These are phyloP conservation scores for Ananas comosus DNA, from an alignment of 176 grass and related monocot species.

Conservation along the genomic window DNA sequence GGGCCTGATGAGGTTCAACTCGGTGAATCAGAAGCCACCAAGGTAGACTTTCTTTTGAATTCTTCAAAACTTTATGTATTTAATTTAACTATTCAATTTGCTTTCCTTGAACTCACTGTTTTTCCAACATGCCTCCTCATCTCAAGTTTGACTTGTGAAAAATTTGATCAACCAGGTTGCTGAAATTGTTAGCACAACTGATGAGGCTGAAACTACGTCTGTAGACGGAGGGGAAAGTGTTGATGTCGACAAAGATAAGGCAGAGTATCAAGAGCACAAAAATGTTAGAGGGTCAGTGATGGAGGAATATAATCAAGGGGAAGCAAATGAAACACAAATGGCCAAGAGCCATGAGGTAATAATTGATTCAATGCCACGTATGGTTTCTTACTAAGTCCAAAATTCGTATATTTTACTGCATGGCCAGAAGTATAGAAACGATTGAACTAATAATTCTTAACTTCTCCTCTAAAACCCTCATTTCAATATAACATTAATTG, in stretches of 20 bases:
- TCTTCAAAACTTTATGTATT: not conserved
- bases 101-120: not conserved
- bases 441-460: not conserved
- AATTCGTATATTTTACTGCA: not conserved
- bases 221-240: not conserved
- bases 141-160: not conserved
- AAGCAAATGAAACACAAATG: not conserved
- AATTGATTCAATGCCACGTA: not conserved
- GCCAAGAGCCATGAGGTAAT: not conserved
- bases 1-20: not conserved
- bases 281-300: conserved; percentile 3
- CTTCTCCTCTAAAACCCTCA: not conserved
- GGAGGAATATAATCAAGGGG: not conserved
- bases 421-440: not conserved
- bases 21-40: not conserved
- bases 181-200: not conserved
- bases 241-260: not conserved
- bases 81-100: too few species aligned
- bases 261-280: conserved; percentile 10
- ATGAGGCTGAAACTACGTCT: not conserved
- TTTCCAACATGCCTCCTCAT: not conserved
- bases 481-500: not conserved
- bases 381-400: not conserved
- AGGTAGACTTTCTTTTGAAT: not conserved
- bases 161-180: not conserved